These are phyloP conservation scores for Termitomyces eurrhizus DNA, from an alignment of 768 basidiomycete genomes.

Conservation along the genomic window DNA sequence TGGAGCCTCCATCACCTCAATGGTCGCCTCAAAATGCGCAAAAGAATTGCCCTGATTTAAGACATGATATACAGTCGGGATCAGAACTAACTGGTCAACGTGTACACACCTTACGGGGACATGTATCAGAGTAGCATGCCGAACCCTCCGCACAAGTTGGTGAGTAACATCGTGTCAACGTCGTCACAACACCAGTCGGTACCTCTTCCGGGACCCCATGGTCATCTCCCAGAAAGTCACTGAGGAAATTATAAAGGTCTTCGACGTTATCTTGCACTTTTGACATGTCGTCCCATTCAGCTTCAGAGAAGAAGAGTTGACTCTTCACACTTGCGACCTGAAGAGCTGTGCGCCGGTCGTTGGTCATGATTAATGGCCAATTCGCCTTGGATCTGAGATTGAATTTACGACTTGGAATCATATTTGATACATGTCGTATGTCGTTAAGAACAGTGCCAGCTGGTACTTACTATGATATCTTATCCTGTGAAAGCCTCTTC, in stretches of 20 bases:
- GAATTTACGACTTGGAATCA: slow-evolving; percentile 69
- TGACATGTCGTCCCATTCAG: slow-evolving; percentile 82
- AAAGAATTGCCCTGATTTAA: slow-evolving; percentile 27
- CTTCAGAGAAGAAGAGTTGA: slow-evolving; percentile 95
- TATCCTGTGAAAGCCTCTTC: slow-evolving; percentile 90
- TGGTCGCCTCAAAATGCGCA: slow-evolving; percentile 21
- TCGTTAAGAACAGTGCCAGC: neutral
- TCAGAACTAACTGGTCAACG: neutral
- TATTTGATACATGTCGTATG: neutral
- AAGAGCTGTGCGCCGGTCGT: slow-evolving; percentile 78
- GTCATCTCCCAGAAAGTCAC: slow-evolving; percentile 67
- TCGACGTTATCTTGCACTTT: slow-evolving; percentile 83
- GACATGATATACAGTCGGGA: neutral
- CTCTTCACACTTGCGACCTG: slow-evolving; percentile 87
- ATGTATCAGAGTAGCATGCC: slow-evolving; percentile 80
- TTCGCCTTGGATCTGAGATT: slow-evolving; percentile 82
- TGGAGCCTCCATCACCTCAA: slow-evolving; percentile 20
- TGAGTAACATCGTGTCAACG: slow-evolving; percentile 87
- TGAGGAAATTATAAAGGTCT: slow-evolving; percentile 91
- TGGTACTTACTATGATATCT: slow-evolving; percentile 77
- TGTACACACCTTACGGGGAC: slow-evolving; percentile 59
- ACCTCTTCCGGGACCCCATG: slow-evolving; percentile 61
- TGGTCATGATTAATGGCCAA: slow-evolving; percentile 73
- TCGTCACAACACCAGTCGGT: slow-evolving; percentile 87
- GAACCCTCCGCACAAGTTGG: slow-evolving; percentile 78